phyloP scores from a whole-genome alignment of 106 monocot species.

The Xerophyta viscosa region DNA sequence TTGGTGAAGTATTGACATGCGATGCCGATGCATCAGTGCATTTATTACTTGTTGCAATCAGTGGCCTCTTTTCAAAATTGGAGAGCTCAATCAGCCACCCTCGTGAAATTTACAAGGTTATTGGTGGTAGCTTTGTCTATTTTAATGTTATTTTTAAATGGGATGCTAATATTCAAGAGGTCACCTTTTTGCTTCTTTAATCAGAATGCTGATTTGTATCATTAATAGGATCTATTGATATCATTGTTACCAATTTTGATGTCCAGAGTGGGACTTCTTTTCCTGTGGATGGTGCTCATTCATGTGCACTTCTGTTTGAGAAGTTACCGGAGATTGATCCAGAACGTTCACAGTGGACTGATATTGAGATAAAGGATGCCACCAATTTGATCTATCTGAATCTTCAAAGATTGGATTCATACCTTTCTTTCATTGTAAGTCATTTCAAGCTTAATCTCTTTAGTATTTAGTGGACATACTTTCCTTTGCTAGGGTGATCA shows the following conservation, averaged over 20 bases:
- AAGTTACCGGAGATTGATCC: slow-evolving; percentile 38
- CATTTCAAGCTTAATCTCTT: slow-evolving; percentile 7
- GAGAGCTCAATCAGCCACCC: slow-evolving; percentile 54
- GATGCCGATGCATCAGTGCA: slow-evolving; percentile 51
- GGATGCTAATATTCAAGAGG: not conserved
- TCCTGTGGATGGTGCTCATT: slow-evolving; percentile 21
- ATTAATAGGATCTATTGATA: not conserved
- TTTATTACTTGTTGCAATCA: slow-evolving; percentile 33
- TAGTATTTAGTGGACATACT: slow-evolving; percentile 1
- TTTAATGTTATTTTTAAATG: too few species aligned
- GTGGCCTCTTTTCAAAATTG: slow-evolving; percentile 52
- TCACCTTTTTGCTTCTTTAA: not conserved
- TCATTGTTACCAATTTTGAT: not conserved
- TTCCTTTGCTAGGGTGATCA: not conserved
- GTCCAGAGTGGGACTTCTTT: slow-evolving; percentile 37
- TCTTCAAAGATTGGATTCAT: slow-evolving; percentile 63
- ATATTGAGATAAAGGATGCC: slow-evolving; percentile 40
- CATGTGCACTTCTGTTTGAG: slow-evolving; percentile 53
- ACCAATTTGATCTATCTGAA: slow-evolving; percentile 69
- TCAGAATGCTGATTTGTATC: not conserved
- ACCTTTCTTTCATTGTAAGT: slow-evolving; percentile 66
- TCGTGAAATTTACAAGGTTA: slow-evolving; percentile 55
- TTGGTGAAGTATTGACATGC: slow-evolving; percentile 26
- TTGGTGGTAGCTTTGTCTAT: not conserved
- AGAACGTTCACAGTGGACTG: slow-evolving; percentile 62